Evolutionary conservation across 345 rosid species (phyloP).

Genomic region (Moringa oleifera): DNA sequence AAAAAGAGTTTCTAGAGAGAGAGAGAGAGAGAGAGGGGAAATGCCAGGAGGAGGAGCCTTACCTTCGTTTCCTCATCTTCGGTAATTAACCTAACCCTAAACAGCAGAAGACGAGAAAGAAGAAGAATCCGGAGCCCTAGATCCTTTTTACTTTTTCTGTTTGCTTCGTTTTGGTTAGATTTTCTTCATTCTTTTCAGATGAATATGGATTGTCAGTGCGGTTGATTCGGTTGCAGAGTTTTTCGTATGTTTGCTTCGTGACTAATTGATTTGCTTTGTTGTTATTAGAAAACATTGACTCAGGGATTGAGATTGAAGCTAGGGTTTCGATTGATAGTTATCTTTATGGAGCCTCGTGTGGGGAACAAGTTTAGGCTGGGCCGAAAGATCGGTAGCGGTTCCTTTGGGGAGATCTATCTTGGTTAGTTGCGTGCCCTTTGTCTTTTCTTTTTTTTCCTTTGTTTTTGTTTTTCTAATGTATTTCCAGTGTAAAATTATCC

Average conservation of each 20-base stretch:
- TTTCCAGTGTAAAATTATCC: not conserved
- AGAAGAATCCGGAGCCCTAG: conserved; percentile 12
- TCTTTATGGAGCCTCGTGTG: conserved; percentile 74
- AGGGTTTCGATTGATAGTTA: conserved; percentile 22
- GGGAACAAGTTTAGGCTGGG: conserved; percentile 91
- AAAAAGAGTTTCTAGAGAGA: conserved; percentile 7
- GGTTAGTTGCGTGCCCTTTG: conserved; percentile 37
- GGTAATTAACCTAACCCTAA: conserved; percentile 16
- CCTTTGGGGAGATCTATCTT: conserved; percentile 95
- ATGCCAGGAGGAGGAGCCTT: not conserved
- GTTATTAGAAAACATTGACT: too few species aligned
- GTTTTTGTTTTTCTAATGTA: not conserved
- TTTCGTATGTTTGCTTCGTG: not conserved
- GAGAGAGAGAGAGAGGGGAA: not conserved
- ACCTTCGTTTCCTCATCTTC: not conserved
- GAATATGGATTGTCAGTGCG: conserved; percentile 20
- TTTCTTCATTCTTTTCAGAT: not conserved
- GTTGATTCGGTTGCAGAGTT: conserved; percentile 18
- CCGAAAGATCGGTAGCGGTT: conserved; percentile 95
- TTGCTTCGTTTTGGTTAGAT: conserved; percentile 4
- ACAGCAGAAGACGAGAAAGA: not conserved
- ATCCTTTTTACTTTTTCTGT: conserved; percentile 14
- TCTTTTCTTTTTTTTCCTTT: conserved; percentile 1
- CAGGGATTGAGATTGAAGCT: conserved; percentile 17
- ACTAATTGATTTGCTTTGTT: not conserved